These are phyloP conservation scores for Rhododendron mucronatum DNA, from an alignment of 148 eudicot genomes.

Conservation along the genomic window DNA sequence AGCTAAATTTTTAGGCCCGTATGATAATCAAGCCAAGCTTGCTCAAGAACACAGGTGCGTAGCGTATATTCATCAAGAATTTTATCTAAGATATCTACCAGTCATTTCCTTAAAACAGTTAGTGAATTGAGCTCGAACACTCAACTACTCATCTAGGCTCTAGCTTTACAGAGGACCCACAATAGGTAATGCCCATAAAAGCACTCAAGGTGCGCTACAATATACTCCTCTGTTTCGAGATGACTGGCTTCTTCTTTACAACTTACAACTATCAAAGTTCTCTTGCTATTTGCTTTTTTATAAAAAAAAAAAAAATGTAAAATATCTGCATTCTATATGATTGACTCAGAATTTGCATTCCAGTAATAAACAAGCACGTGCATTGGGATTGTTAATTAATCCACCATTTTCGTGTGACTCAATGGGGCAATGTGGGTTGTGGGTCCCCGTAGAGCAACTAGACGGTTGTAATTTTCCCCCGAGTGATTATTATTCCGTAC, in stretches of 20 bases:
- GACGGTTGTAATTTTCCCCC: not conserved
- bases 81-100: not conserved
- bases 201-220: not conserved
- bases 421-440: not conserved
- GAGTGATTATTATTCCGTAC: not conserved
- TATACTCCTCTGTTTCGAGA: not conserved
- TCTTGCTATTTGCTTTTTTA: not conserved
- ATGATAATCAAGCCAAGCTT: not conserved
- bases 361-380: not conserved
- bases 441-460: not conserved
- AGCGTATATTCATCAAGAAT: not conserved
- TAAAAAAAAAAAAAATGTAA: not conserved
- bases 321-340: not conserved
- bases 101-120: not conserved
- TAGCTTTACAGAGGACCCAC: not conserved
- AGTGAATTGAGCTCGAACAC: not conserved
- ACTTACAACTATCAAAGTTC: not conserved
- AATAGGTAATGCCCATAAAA: not conserved
- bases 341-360: not conserved
- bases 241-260: not conserved
- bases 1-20: not conserved
- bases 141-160: not conserved
- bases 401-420: not conserved
- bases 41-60: not conserved
- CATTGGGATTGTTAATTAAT: not conserved